Evolutionary conservation across 139 green algal genomes (phyloP).

Genomic region (Tetradesmus obliquus): DNA sequence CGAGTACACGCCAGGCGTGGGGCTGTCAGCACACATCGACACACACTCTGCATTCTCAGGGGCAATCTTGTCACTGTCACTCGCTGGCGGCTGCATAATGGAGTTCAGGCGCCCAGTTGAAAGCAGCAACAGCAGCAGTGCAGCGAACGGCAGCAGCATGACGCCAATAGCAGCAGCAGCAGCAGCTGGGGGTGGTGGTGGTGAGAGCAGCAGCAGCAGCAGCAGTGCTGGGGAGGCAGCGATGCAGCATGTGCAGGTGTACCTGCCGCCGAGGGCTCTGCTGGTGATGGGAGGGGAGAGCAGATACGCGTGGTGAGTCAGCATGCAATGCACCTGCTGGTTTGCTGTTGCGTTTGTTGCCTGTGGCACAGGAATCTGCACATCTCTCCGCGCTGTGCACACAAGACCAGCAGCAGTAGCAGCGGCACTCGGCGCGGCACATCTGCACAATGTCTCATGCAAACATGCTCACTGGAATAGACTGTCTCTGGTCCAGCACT

Average conservation of each 20-base stretch:
- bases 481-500: too few species aligned
- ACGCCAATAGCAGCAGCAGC: not conserved
- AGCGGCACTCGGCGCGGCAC: too few species aligned
- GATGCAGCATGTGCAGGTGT: constrained; percentile 51
- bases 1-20: constrained; percentile 93
- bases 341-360: not conserved
- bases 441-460: too few species aligned
- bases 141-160: constrained; percentile 66
- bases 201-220: constrained; percentile 34
- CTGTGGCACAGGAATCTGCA: not conserved
- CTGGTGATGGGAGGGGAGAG: constrained; percentile 90
- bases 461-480: too few species aligned
- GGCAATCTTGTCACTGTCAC: constrained; percentile 88
- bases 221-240: not conserved
- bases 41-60: constrained; percentile 94
- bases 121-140: constrained; percentile 9
- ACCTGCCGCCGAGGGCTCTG: constrained; percentile 87
- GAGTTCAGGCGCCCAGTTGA: constrained; percentile 78
- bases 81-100: constrained; percentile 85
- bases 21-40: constrained; percentile 94
- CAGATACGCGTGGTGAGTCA: constrained; percentile 82
- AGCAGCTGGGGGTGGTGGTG: not conserved
- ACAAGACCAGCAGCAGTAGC: too few species aligned
- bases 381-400: too few species aligned
- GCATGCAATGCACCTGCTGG: not conserved